Evolutionary conservation across 1,284 basidiomycete genomes (phyloP), one percentile per base, ranked within the genome.

Genomic region (Cutaneotrichosporon mucoides): DNA sequence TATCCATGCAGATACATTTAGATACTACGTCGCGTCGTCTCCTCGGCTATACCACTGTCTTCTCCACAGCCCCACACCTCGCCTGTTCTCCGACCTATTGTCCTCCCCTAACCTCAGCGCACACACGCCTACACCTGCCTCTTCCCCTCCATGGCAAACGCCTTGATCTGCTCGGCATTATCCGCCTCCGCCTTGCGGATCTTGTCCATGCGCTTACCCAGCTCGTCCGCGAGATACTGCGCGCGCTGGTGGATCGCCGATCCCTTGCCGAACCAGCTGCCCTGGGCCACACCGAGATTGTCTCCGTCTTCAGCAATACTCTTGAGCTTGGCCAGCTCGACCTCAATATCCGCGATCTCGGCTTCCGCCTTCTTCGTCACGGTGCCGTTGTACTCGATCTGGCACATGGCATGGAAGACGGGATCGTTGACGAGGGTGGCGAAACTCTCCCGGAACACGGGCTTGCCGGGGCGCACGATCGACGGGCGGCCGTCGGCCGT

Each of bases 381-480:
- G 57, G 85, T 86, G 55, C 86, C 83, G 73, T 93, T 93, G 75
- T 85, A 85, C 24, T 84, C 82, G 62, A 93, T 87, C 64, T 92
- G 89, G 76, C 91, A 89, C 0, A 84, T 86, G 1, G 92, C 90
- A 66, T 82, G 81, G 81, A 97, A 97, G 44, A 89, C 81, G 2
- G 93, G 45, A 11, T 89, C 90, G 52, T 85, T 79, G 0, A 90
- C 87, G 1, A 98, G 82, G n/a, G n/a, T n/a, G n/a, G n/a, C n/a
- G n/a, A 97, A 97, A 3, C 92, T 92, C 72, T 86, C 88, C 75
- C 84, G 84, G 73, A 91, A 89, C 1, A 97, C 86, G 0, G 95
- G 95, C 73, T 89, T 92, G 40, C 95, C 95, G 0, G 95, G 90
- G 46, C 85, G 83, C 62, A 99, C 90, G 3, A 81, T 83, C 8